Conservation (phyloP, 2,329 filamentous ascomycete genomes). For the Pseudogymnoascus destructans region DNA sequence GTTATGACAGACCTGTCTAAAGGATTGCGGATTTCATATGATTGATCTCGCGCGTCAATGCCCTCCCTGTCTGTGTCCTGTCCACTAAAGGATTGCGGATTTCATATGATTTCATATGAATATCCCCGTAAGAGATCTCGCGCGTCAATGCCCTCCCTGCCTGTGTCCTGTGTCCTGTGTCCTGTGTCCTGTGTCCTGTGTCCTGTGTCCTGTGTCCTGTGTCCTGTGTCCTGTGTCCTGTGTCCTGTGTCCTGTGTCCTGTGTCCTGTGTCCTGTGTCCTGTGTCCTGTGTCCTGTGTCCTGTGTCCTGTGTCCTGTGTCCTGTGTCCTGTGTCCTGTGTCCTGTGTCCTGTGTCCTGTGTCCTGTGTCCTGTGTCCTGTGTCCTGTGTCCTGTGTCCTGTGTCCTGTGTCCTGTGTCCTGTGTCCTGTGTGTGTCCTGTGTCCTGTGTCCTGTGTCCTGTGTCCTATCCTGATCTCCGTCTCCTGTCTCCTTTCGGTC, state of each 20-base stretch:
- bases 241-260: too few species aligned
- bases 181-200: too few species aligned
- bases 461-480: background rate
- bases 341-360: too few species aligned
- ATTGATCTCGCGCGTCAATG: background rate
- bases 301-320: too few species aligned
- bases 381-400: background rate
- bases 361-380: too few species aligned
- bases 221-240: too few species aligned
- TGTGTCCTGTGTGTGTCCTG: background rate
- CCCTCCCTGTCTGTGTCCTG: background rate
- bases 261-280: too few species aligned
- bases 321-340: too few species aligned
- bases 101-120: constrained; percentile 5
- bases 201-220: too few species aligned
- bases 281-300: too few species aligned
- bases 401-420: background rate
- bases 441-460: background rate
- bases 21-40: background rate
- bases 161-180: background rate
- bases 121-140: too few species aligned
- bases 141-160: background rate
- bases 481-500: background rate
- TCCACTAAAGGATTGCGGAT: background rate
- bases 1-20: background rate